Base-by-base conservation (phyloP, 2,329 filamentous ascomycete genomes). In the Diaporthe sp. region DNA sequence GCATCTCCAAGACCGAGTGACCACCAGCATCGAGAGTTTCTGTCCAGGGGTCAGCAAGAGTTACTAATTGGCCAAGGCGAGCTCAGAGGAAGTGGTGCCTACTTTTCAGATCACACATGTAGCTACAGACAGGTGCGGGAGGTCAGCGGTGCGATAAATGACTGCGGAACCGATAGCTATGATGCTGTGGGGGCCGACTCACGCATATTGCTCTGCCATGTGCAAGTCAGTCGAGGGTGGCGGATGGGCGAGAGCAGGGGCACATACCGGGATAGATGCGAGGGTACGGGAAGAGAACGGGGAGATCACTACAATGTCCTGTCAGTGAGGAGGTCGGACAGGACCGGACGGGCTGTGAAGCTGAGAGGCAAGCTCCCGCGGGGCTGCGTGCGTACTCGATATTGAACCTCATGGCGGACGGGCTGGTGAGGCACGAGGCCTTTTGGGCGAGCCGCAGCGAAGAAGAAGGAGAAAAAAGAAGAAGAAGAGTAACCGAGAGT, bases 1-100 rank as follows among this genome's bases (percentile, higher is more conserved):
- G 97, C 97, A 99, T 99, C 86, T 99, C 97, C 80, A 99, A 87
- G 31, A 99, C 96, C 84, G 96, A 98, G 86, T 99, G 95, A 77
- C 97, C 97, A 71, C 95, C 95, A 28, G 93, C 94, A 89, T 99
- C 97, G 81, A 99, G 93, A 28, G 97, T 98, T 79, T 88, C 88
- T 90, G 65, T 10, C 58, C 13, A 65, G 44, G 25, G 19, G 37
- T 72, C 25, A 75, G 44, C 46, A 65, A 79, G 58, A 79, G 75
- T 9, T 49, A n/a, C 46, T 25, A 8, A 7, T 25, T 28, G 28
- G 28, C 46, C 37, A 44, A 19, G 25, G 37, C n/a, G n/a, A 25
- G n/a, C 15, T 34, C 25, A n/a, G 19, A 5, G 28, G 65, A 58
- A 17, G 72, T 25, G 15, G 12, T n/a, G 61, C 81, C 72, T 81